phyloP scores from a whole-genome alignment of 768 basidiomycete species.

The Lactifluus subvellereus region DNA sequence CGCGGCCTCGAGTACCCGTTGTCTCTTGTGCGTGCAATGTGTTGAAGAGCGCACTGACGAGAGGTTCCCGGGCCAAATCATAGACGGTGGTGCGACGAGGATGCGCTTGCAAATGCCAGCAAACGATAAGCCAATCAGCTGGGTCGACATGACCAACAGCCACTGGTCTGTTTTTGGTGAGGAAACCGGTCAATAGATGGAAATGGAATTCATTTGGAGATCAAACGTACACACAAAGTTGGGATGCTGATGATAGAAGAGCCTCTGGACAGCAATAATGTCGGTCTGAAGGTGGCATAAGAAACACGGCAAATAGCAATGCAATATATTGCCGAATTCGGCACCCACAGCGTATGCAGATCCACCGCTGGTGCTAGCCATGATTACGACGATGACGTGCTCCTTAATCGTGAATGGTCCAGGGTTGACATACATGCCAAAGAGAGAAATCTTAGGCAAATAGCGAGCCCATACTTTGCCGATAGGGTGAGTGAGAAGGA shows the following conservation, averaged over 20 bases:
- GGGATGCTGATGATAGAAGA: conserved; percentile 39
- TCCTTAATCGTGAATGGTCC: conserved; percentile 76
- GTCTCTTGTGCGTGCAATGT: conserved; percentile 37
- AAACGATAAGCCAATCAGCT: conserved; percentile 38
- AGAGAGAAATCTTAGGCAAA: conserved; percentile 48
- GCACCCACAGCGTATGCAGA: conserved; percentile 32
- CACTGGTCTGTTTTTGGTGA: conserved; percentile 29
- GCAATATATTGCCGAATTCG: background rate
- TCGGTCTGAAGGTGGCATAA: conserved; percentile 32
- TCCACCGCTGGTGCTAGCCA: conserved; percentile 35
- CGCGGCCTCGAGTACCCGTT: conserved; percentile 39
- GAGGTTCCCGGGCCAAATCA: conserved; percentile 43
- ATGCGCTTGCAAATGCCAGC: conserved; percentile 42
- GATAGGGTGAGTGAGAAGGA: conserved; percentile 58
- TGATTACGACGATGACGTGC: conserved; percentile 47
- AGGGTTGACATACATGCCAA: conserved; percentile 52
- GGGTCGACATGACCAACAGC: conserved; percentile 40
- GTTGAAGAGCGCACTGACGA: conserved; percentile 43
- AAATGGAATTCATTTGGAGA: background rate
- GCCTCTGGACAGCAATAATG: conserved; percentile 41
- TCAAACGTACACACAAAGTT: conserved; percentile 31
- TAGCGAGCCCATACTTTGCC: conserved; percentile 53
- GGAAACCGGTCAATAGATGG: background rate
- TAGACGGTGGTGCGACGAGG: conserved; percentile 40
- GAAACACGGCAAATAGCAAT: background rate